A percentile compares a stretch with the other conserved stretches of the same genome.
phyloP scores from a whole-genome alignment of 2,329 filamentous ascomycete species.

The Aphanoascus verrucosus region DNA sequence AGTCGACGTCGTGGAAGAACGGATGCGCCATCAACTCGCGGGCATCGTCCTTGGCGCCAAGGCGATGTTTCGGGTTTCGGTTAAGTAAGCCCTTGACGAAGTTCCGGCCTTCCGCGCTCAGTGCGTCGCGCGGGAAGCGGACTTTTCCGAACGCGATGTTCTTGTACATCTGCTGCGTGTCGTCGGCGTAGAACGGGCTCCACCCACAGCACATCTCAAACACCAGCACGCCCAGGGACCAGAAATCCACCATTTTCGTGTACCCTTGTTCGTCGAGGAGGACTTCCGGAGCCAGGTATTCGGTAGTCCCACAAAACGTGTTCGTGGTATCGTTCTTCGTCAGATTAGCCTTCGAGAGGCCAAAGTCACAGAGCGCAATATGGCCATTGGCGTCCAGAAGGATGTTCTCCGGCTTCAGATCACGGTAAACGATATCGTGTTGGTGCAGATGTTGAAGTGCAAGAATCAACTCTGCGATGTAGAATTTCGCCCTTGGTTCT shows the following conservation, averaged over 20 bases:
- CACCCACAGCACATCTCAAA: slow-evolving; percentile 99
- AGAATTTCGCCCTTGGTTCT: slow-evolving; percentile 92
- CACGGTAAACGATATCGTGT: slow-evolving; percentile 95
- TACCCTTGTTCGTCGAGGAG: slow-evolving; percentile 93
- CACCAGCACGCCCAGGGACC: slow-evolving; percentile 92
- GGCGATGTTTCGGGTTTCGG: slow-evolving; percentile 87
- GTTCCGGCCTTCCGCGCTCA: slow-evolving; percentile 89
- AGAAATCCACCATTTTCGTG: slow-evolving; percentile 99
- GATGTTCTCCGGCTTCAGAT: slow-evolving; percentile 96
- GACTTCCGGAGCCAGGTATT: slow-evolving; percentile 93
- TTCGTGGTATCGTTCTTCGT: slow-evolving; percentile 97
- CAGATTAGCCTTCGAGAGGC: slow-evolving; percentile 91
- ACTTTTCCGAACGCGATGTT: slow-evolving; percentile 99
- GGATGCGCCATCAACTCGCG: slow-evolving; percentile 88
- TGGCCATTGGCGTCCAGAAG: slow-evolving; percentile 93
- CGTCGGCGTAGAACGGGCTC: slow-evolving; percentile 98
- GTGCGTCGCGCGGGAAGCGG: slow-evolving; percentile 83
- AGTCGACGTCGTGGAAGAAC: slow-evolving; percentile 92
- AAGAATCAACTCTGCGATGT: slow-evolving; percentile 93
- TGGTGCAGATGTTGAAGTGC: slow-evolving; percentile 91
- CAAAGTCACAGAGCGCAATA: slow-evolving; percentile 95
- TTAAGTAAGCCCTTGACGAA: slow-evolving; percentile 97
- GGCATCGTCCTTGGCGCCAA: slow-evolving; percentile 83
- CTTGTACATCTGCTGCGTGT: slow-evolving; percentile 99
- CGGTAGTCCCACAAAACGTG: slow-evolving; percentile 96